Evolutionary conservation across 352 stramenopile genomes (phyloP).

Genomic region (Pythium vanterpoolii): DNA sequence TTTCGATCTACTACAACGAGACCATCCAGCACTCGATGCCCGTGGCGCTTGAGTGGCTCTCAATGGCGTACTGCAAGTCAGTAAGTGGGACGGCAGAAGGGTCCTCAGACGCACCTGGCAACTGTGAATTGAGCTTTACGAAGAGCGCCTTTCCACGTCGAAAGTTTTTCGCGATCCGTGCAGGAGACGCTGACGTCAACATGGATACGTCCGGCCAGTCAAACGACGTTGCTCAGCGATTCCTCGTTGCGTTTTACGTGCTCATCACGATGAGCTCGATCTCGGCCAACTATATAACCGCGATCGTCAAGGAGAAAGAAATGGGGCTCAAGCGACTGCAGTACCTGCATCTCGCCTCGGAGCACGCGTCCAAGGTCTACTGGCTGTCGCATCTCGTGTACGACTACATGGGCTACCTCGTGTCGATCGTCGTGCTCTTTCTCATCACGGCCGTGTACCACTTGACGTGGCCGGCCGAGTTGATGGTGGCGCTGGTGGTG

Average conservation of each 20-base stretch:
- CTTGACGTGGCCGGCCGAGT: constrained; percentile 20
- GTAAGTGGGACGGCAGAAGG: too few species aligned
- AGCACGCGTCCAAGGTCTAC: constrained; percentile 50
- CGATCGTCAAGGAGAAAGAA: constrained; percentile 68
- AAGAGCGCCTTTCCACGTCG: constrained; percentile 40
- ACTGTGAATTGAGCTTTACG: constrained; percentile 48
- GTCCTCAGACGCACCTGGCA: too few species aligned
- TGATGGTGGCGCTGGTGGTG: constrained; percentile 35
- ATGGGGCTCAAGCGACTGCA: constrained; percentile 69
- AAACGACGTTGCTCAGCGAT: constrained; percentile 67
- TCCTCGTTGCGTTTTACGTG: constrained; percentile 89
- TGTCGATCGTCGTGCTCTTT: constrained; percentile 31
- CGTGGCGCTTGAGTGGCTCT: constrained; percentile 55
- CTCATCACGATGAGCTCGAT: constrained; percentile 63
- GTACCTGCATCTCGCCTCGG: constrained; percentile 59
- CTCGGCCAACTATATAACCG: constrained; percentile 57
- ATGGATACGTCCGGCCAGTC: background rate
- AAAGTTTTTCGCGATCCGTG: background rate
- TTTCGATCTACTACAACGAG: constrained; percentile 68
- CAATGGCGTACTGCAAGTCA: constrained; percentile 58
- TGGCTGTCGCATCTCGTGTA: constrained; percentile 70
- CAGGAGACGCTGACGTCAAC: constrained; percentile 3
- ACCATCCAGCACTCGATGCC: constrained; percentile 57
- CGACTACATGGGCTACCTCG: constrained; percentile 46
- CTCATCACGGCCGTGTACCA: constrained; percentile 22